phyloP scores from a whole-genome alignment of 2,329 filamentous ascomycete genomes.

The Phyllachora maydis region DNA sequence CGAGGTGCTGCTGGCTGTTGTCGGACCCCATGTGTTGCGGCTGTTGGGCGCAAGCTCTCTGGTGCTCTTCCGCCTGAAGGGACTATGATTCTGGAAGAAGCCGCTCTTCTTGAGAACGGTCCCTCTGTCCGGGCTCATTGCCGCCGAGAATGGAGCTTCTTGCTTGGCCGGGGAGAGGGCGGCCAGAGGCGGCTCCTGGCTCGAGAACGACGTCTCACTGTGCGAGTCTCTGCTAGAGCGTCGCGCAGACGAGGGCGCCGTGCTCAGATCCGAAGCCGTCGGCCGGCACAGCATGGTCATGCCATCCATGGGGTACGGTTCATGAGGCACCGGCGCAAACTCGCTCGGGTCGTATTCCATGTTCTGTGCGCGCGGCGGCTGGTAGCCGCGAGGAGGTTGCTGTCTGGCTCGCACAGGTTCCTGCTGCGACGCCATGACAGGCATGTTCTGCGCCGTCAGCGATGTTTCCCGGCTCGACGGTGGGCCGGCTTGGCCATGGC shows the following conservation, averaged over 20 bases:
- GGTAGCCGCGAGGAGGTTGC: slow-evolving; percentile 7
- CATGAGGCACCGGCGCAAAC: slow-evolving; percentile 58
- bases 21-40: slow-evolving; percentile 40
- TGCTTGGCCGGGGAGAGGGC: slow-evolving; percentile 65
- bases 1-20: slow-evolving; percentile 9
- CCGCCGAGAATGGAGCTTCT: slow-evolving; percentile 16
- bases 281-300: slow-evolving; percentile 88
- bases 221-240: slow-evolving; percentile 74
- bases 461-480: slow-evolving; percentile 27
- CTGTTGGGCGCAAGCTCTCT: slow-evolving; percentile 34
- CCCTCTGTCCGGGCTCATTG: slow-evolving; percentile 39
- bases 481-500: slow-evolving; percentile 27
- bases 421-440: slow-evolving; percentile 5
- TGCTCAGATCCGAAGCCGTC: slow-evolving; percentile 15
- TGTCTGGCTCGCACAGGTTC: slow-evolving; percentile 6
- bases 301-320: slow-evolving; percentile 83
- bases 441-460: slow-evolving; percentile 27
- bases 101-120: slow-evolving; percentile 54
- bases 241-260: slow-evolving; percentile 35
- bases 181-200: slow-evolving; percentile 43
- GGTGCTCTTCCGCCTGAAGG: slow-evolving; percentile 82
- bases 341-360: slow-evolving; percentile 31
- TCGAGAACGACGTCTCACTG: slow-evolving; percentile 83
- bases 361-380: slow-evolving; percentile 7
- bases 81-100: slow-evolving; percentile 85